These are phyloP conservation scores for Cryptosporidium xiaoi DNA, from an alignment of 169 alveolate genomes.

Conservation along the genomic window DNA sequence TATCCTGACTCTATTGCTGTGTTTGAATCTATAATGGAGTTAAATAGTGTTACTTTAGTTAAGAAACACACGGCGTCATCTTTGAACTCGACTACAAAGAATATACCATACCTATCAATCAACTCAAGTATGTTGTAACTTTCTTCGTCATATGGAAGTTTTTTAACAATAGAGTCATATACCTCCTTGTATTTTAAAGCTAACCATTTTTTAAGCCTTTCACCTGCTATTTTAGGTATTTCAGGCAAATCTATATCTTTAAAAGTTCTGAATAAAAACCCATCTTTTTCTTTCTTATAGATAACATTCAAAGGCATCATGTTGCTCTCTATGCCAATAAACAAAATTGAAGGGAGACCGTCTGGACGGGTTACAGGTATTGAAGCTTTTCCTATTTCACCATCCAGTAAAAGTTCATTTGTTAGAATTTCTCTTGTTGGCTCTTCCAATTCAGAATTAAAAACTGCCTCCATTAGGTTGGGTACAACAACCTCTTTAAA, in stretches of 20 bases:
- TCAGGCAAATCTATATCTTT: constrained; percentile 42
- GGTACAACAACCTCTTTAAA: constrained; percentile 60
- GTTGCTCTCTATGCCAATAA: constrained; percentile 51
- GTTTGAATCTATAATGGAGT: neutral
- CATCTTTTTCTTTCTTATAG: constrained; percentile 23
- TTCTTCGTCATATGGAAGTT: neutral
- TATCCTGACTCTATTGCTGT: neutral
- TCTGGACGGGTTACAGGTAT: constrained; percentile 61
- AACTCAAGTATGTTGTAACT: neutral
- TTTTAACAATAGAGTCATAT: constrained; percentile 27
- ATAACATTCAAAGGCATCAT: constrained; percentile 44
- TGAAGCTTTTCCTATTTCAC: constrained; percentile 30
- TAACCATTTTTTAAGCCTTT: constrained; percentile 58
- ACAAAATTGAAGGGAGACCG: constrained; percentile 61
- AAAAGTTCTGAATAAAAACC: constrained; percentile 48
- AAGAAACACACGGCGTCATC: constrained; percentile 62
- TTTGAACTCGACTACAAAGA: constrained; percentile 54
- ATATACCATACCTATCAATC: constrained; percentile 50
- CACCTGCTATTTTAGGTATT: constrained; percentile 63
- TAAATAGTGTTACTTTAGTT: constrained; percentile 25
- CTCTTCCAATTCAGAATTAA: constrained; percentile 30
- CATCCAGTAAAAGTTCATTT: constrained; percentile 44
- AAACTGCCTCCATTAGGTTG: constrained; percentile 15
- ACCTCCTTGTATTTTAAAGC: constrained; percentile 20
- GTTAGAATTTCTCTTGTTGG: constrained; percentile 49